phyloP scores from a whole-genome alignment of 169 alveolate species.

The Plasmodium sp. region DNA sequence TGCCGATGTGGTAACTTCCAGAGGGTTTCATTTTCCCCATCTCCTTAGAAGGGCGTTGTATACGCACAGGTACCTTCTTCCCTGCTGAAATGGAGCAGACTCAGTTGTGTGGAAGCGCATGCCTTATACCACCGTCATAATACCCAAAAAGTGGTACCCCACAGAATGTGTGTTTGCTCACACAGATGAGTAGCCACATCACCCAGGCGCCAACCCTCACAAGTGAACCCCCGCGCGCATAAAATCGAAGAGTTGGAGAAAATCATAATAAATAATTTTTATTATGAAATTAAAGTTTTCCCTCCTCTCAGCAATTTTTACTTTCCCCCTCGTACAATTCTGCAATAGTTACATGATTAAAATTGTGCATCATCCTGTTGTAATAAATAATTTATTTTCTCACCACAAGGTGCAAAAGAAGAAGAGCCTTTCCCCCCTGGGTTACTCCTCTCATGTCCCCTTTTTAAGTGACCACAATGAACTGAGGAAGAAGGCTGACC shows the following conservation, averaged over 20 bases:
- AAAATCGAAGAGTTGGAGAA: neutral
- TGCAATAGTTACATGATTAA: conserved; percentile 24
- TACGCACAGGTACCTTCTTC: neutral
- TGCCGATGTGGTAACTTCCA: neutral
- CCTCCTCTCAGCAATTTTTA: neutral
- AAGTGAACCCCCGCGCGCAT: neutral
- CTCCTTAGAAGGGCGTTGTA: neutral
- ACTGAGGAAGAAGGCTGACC: neutral
- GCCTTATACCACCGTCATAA: neutral
- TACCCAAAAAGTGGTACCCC: neutral
- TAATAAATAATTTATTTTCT: neutral
- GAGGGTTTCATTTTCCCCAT: neutral
- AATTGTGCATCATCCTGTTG: neutral
- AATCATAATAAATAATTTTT: conserved; percentile 16
- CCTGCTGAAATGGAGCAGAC: neutral
- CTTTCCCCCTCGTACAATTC: neutral
- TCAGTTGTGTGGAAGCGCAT: neutral
- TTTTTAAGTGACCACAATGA: neutral
- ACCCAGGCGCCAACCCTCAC: neutral
- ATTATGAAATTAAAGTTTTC: conserved; percentile 24
- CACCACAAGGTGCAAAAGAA: neutral
- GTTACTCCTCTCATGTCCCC: conserved; percentile 7
- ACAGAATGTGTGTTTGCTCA: neutral
- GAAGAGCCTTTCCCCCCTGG: neutral
- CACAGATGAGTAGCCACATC: neutral